Evolutionary conservation across 2,329 filamentous ascomycete genomes (phyloP), one percentile per base, ranked within the genome.

Genomic region (Ophiocordyceps camponoti-saundersi): DNA sequence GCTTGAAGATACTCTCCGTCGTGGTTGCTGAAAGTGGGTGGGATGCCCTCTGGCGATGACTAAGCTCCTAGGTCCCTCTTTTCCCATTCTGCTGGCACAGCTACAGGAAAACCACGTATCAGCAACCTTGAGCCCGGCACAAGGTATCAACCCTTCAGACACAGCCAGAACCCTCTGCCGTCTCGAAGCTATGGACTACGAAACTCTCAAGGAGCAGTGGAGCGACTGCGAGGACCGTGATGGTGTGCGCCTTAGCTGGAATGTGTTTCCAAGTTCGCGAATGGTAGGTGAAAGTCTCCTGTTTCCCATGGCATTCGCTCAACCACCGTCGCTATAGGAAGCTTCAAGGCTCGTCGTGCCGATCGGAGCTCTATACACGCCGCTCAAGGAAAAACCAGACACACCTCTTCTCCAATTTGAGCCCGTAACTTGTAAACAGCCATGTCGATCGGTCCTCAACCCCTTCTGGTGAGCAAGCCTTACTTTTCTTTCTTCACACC

Each of bases 231-330:
- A 98, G 71, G 92, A 98, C 61, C 81, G 86, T 56, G 92, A 98
- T 79, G 92, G 92, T 51, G 79, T 96, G 59, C 82, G 92, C 52
- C 75, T 98, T 54, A 95, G 90, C 68, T 98, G 92, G 92, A 98
- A 98, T 64, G 93, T 93, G 51, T 94, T 98, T 60, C 92, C 92
- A 45, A 95, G 89, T 71, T 90, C 90, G 60, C 87, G 92, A 63
- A 95, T 98, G 88, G 89, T 87, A 57, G 57, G 75, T 68, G 11
- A 30, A 42, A 21, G 32, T 23, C 30, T 4, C 12, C 44, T 45
- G 13, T 21, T 16, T 22, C 1, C 18, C 23, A 13, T 26, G 8
- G 15, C 12, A 41, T 20, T 5, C n/a, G 26, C 20, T 11, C 8
- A 39, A 42, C 16, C 44, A 32, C 44, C 6, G 22, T 44, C 20